phyloP scores from a whole-genome alignment of 2,329 filamentous ascomycete species.

The Neofusicoccum umdonicola region DNA sequence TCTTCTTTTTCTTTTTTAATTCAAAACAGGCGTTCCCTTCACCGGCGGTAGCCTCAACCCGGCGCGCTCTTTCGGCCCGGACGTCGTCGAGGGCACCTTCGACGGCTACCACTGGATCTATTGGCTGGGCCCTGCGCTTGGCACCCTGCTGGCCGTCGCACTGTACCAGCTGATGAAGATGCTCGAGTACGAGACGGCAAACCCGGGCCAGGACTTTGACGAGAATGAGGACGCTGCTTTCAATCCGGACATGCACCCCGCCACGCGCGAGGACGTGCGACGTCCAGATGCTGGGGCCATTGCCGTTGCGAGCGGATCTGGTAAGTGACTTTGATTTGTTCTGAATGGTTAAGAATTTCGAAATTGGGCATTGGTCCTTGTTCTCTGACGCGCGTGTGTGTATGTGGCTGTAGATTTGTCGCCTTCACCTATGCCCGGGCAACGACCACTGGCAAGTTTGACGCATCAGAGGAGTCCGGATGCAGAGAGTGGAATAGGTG shows the following conservation, averaged over 20 bases:
- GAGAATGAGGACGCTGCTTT: constrained; percentile 38
- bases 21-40: neutral
- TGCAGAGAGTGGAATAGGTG: no score
- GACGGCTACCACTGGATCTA: constrained; percentile 48
- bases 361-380: no score
- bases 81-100: constrained; percentile 40
- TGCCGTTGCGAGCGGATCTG: no score
- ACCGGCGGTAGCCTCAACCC: constrained; percentile 41
- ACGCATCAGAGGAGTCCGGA: no score
- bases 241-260: constrained; percentile 20
- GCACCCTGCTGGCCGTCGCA: constrained; percentile 35
- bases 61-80: constrained; percentile 46
- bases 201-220: constrained; percentile 40
- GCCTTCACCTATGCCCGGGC: no score
- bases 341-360: no score
- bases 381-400: no score
- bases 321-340: no score
- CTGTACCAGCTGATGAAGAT: constrained; percentile 41
- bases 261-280: no score
- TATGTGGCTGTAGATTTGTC: no score
- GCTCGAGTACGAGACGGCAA: constrained; percentile 42
- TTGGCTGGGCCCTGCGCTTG: constrained; percentile 45
- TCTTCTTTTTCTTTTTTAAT: neutral
- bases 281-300: no score
- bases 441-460: no score